These are phyloP conservation scores for Chrysoporthe puriensis DNA, from an alignment of 2,329 filamentous ascomycete genomes.

Conservation along the genomic window DNA sequence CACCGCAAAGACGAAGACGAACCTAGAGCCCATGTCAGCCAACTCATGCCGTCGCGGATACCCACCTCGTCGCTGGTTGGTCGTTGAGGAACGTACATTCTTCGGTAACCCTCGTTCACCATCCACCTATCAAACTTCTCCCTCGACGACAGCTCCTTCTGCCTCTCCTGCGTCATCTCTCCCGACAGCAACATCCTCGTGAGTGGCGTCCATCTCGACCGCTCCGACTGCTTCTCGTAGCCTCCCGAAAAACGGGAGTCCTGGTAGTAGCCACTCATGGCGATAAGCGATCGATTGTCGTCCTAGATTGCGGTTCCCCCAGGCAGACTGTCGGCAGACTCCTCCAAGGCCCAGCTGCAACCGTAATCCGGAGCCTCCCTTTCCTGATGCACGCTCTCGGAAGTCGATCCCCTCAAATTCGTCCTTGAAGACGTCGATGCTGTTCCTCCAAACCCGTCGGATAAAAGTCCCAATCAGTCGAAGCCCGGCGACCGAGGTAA, in stretches of 20 bases:
- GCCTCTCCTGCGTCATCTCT: slow-evolving; percentile 76
- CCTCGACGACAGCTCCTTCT: slow-evolving; percentile 67
- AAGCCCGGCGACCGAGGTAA: slow-evolving; percentile 32
- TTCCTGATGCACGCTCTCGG: neutral
- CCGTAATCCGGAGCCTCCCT: slow-evolving; percentile 13
- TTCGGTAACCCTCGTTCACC: slow-evolving; percentile 83
- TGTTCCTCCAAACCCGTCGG: slow-evolving; percentile 1
- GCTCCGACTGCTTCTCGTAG: slow-evolving; percentile 61
- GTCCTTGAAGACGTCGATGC: neutral
- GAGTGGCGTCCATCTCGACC: slow-evolving; percentile 80
- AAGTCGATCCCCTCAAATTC: slow-evolving; percentile 1
- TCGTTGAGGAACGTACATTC: slow-evolving; percentile 60
- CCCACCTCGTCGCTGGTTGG: slow-evolving; percentile 14
- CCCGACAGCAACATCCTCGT: slow-evolving; percentile 82
- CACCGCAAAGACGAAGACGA: slow-evolving; percentile 75
- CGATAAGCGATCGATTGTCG: slow-evolving; percentile 21
- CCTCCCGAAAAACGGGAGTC: slow-evolving; percentile 30
- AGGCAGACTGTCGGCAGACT: slow-evolving; percentile 28
- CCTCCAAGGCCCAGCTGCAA: slow-evolving; percentile 25
- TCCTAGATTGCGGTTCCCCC: slow-evolving; percentile 18
- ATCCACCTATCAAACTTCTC: slow-evolving; percentile 85
- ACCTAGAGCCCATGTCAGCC: slow-evolving; percentile 51
- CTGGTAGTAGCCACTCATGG: slow-evolving; percentile 39
- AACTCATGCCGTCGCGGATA: slow-evolving; percentile 5
- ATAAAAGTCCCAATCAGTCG: slow-evolving; percentile 14